Conservation (phyloP, 768 basidiomycete genomes). For the Calocybe indica region DNA sequence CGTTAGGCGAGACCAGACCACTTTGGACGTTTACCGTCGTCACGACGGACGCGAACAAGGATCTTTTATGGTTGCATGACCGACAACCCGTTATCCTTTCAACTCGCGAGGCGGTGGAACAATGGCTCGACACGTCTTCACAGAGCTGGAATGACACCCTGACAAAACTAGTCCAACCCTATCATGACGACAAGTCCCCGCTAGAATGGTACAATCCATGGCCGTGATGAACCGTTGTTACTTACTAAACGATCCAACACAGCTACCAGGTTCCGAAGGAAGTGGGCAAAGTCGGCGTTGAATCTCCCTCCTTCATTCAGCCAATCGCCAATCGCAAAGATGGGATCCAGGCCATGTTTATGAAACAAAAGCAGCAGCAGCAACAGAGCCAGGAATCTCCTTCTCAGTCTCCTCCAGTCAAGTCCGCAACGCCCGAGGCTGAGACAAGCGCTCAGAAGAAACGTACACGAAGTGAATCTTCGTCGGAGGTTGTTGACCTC, state of each 20-base stretch:
- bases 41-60: constrained; percentile 69
- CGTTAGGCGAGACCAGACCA: constrained; percentile 43
- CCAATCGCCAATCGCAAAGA: constrained; percentile 77
- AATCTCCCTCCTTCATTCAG: constrained; percentile 78
- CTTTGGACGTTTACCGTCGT: constrained; percentile 87
- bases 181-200: constrained; percentile 38
- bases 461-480: too few species aligned
- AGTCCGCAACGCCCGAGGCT: too few species aligned
- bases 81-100: constrained; percentile 82
- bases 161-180: constrained; percentile 54
- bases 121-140: constrained; percentile 79
- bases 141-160: constrained; percentile 60
- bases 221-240: constrained; percentile 2
- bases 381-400: background rate
- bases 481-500: too few species aligned
- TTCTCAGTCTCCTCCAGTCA: too few species aligned
- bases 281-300: constrained; percentile 84
- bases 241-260: background rate
- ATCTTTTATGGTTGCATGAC: constrained; percentile 85
- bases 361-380: constrained; percentile 56
- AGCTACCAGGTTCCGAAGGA: constrained; percentile 89
- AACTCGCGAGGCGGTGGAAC: constrained; percentile 46
- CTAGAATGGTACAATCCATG: constrained; percentile 58
- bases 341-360: constrained; percentile 81
- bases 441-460: too few species aligned